phyloP scores from a whole-genome alignment of 139 green algal genomes.

The Spirogloea muscicola region DNA sequence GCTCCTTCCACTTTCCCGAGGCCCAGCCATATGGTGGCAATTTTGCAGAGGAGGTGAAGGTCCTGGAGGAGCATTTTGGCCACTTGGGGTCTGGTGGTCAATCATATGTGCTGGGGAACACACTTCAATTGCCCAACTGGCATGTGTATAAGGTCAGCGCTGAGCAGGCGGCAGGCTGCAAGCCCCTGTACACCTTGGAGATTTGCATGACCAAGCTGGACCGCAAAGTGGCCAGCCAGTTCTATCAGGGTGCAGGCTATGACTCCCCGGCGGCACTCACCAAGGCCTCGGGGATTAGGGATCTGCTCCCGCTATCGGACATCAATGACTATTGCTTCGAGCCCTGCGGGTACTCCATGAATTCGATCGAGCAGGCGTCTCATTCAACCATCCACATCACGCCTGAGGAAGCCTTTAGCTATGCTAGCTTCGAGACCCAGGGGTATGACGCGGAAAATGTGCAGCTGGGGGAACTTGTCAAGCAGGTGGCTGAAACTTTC shows the following conservation, averaged over 20 bases:
- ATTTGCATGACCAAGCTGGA: constrained; percentile 93
- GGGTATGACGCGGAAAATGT: constrained; percentile 18
- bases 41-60: constrained; percentile 72
- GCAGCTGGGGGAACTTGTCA: constrained; percentile 46
- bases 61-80: constrained; percentile 71
- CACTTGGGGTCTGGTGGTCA: constrained; percentile 60
- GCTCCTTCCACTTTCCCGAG: constrained; percentile 91
- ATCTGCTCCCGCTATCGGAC: constrained; percentile 66
- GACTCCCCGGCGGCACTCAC: constrained; percentile 54
- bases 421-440: constrained; percentile 79
- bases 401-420: constrained; percentile 84
- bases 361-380: constrained; percentile 67
- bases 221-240: constrained; percentile 60
- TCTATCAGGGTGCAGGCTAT: constrained; percentile 64
- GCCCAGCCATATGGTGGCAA: constrained; percentile 59
- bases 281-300: constrained; percentile 59
- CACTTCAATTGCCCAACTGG: constrained; percentile 60
- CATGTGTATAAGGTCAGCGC: constrained; percentile 81
- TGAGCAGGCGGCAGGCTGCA: background rate
- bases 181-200: constrained; percentile 78
- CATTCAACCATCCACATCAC: constrained; percentile 98
- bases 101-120: constrained; percentile 70
- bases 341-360: constrained; percentile 98
- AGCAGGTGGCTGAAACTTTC: constrained; percentile 55
- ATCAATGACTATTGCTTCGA: constrained; percentile 99